Evolutionary conservation across 2,329 filamentous ascomycete species (phyloP), one percentile per base, ranked within the genome.

Genomic region (Aspergillus sp.): DNA sequence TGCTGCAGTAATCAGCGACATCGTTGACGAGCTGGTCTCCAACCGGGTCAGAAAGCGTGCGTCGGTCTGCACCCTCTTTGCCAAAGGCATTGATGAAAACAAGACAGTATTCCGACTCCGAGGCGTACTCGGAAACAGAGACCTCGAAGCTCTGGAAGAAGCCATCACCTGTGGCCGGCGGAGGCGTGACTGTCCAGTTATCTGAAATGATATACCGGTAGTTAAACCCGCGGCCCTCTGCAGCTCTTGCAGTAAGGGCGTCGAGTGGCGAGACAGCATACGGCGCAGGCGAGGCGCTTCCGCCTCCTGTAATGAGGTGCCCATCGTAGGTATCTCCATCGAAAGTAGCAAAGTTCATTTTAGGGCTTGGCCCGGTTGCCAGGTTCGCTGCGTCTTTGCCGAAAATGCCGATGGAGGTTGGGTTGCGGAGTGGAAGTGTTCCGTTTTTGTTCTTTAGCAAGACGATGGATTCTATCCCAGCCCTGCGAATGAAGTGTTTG

Each of bases 81-180:
- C 86, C 83, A 68, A 91, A 81, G 8, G 90, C 86, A 64, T 95
- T 95, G 68, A 89, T 90, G 66, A 96, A 96, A n/a, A 96, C 91
- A 41, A 96, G 82, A 36, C 81, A 77, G 22, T 78, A 76, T 45
- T 75, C 76, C 8, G 76, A 36, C 47, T 15, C 32, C 4, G 15
- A 13, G 3, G 47, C 47, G 5, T 48, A 48, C 17, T 48, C 24
- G 5, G 24, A 30, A 15, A 47, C 43, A n/a, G 43, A 47, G 4
- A 47, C 43, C 24, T 26, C 43, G 30, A 26, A 30, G 24, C 22
- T 38, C 32, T 48, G 17, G 20, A 48, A 48, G 24, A 47, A 47
- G 18, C 43, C 47, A 7, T 36, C 30, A 5, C 47, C 47, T 4
- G 47, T 38, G 20, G 47, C 24, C 47, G 24, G 12, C 7, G 47